A percentile compares a stretch with the other conserved stretches of the same genome.
phyloP scores from a whole-genome alignment of 2,329 filamentous ascomycete genomes.

The Tolypocladium ovalisporum region DNA sequence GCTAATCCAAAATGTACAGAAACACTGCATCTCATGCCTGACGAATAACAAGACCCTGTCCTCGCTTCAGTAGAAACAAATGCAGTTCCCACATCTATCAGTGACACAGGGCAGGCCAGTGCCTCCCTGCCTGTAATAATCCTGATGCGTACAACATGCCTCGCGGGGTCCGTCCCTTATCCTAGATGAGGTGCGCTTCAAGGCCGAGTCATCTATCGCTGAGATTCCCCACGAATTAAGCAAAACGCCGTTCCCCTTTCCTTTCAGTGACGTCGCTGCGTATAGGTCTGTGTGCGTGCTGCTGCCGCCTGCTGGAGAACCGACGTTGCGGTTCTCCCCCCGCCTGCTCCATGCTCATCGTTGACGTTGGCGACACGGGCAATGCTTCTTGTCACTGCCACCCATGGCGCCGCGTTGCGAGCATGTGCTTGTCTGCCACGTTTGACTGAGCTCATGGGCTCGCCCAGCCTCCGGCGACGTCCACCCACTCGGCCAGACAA shows the following conservation, averaged over 20 bases:
- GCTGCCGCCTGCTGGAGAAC: not conserved
- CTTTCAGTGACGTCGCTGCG: conserved; percentile 5
- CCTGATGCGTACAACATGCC: conserved; percentile 5
- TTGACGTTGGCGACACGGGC: not conserved
- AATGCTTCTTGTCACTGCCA: not conserved
- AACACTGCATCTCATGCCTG: conserved; percentile 1
- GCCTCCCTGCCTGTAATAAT: conserved; percentile 1
- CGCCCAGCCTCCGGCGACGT: conserved; percentile 90
- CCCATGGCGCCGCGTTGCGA: not conserved
- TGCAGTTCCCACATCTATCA: conserved; percentile 9
- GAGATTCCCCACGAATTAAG: conserved; percentile 3
- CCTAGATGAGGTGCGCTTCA: conserved; percentile 5
- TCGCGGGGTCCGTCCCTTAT: conserved; percentile 5
- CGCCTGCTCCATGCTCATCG: not conserved
- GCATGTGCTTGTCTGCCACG: not conserved
- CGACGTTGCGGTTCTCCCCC: not conserved
- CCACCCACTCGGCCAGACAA: conserved; percentile 92
- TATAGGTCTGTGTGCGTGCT: conserved; percentile 2
- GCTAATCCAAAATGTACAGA: conserved; percentile 9
- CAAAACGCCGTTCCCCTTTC: conserved; percentile 6
- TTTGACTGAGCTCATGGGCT: conserved; percentile 23
- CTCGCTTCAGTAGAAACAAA: conserved; percentile 7
- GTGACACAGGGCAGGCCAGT: conserved; percentile 2
- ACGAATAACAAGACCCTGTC: conserved; percentile 4
- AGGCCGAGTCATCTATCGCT: conserved; percentile 3